These are phyloP conservation scores for Forsythia viridissima DNA, from an alignment of 257 asterid genomes.

Conservation along the genomic window DNA sequence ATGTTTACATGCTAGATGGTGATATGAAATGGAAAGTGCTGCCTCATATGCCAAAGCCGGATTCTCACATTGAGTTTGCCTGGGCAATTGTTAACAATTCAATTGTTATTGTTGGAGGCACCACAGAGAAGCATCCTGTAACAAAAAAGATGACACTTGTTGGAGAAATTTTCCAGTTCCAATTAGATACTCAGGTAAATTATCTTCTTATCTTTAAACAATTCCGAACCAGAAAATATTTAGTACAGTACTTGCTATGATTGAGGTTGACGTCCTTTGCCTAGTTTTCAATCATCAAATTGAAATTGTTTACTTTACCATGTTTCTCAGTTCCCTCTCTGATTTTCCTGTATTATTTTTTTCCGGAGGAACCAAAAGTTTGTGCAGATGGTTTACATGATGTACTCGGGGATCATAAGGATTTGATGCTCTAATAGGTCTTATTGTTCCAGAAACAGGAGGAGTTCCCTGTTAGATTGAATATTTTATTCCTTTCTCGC, in stretches of 20 bases:
- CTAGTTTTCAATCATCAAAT: background rate
- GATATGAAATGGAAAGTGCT: conserved; percentile 84
- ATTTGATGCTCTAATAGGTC: background rate
- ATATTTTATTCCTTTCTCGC: background rate
- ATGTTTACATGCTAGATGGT: conserved; percentile 87
- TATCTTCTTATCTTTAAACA: conserved; percentile 14
- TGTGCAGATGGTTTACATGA: background rate
- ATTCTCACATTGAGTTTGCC: conserved; percentile 95
- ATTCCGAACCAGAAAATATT: background rate
- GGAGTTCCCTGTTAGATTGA: background rate
- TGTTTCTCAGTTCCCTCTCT: background rate
- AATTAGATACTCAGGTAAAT: conserved; percentile 65
- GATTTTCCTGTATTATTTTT: background rate
- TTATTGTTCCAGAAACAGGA: background rate
- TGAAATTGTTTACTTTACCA: background rate
- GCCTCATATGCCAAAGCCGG: conserved; percentile 94
- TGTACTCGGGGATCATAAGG: background rate
- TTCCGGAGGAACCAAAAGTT: background rate
- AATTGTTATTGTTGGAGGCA: conserved; percentile 80
- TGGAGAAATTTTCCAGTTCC: conserved; percentile 79
- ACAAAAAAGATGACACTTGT: conserved; percentile 85
- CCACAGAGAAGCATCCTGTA: conserved; percentile 91
- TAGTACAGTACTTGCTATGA: background rate
- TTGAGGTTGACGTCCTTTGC: background rate
- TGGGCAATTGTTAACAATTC: conserved; percentile 79